phyloP scores from a whole-genome alignment of 2,329 filamentous ascomycete species.

The Botrytis aclada region DNA sequence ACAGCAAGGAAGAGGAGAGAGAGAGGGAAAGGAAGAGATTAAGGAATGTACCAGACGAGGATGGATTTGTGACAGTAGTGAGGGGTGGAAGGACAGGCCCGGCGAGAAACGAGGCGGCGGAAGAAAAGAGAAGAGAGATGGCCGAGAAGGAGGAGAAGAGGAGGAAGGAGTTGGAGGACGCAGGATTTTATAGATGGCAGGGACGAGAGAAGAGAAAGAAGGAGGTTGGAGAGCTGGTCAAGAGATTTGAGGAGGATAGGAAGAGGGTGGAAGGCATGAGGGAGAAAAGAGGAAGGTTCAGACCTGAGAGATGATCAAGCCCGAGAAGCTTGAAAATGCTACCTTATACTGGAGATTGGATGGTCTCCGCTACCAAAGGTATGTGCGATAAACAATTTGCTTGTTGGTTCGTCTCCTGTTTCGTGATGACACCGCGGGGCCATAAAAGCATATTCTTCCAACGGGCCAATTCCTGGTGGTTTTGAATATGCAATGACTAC shows the following conservation, averaged over 20 bases:
- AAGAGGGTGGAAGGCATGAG: conserved; percentile 69
- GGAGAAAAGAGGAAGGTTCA: conserved; percentile 60
- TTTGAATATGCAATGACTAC: conserved; percentile 48
- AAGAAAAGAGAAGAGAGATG: conserved; percentile 56
- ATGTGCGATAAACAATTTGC: conserved; percentile 21
- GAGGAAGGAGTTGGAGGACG: conserved; percentile 59
- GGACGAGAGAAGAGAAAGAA: conserved; percentile 75
- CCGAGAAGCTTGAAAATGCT: conserved; percentile 34
- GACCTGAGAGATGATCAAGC: conserved; percentile 44
- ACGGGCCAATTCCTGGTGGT: conserved; percentile 33
- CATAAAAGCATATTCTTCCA: conserved; percentile 46
- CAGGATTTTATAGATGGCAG: conserved; percentile 77
- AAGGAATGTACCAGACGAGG: conserved; percentile 82
- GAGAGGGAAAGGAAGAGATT: conserved; percentile 59
- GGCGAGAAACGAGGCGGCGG: conserved; percentile 68
- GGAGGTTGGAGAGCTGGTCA: conserved; percentile 65
- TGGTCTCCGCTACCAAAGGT: conserved; percentile 18
- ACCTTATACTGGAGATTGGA: not conserved
- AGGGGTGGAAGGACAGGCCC: conserved; percentile 73
- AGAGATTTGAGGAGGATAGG: conserved; percentile 73
- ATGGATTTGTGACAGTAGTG: conserved; percentile 91
- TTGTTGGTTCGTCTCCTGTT: conserved; percentile 10
- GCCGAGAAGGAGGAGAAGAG: conserved; percentile 62
- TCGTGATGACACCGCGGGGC: conserved; percentile 52
- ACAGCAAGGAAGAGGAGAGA: conserved; percentile 63